Conservation (phyloP, 2,329 filamentous ascomycete species). For the Talaromyces amestolkiae region DNA sequence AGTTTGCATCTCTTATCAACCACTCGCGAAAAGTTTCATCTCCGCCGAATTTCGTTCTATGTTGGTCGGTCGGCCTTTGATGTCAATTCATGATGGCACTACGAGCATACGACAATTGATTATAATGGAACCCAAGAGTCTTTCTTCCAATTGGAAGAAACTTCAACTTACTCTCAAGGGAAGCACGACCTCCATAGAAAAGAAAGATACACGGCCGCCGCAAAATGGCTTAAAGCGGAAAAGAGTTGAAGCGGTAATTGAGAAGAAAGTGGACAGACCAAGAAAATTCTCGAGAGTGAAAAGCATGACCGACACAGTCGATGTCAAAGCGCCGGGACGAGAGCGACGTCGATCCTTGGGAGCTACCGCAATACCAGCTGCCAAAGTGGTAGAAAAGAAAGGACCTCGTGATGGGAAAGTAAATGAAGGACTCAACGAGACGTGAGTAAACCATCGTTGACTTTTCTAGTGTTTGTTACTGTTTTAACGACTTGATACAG, state of each 20-base stretch:
- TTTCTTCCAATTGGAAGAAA: constrained; percentile 53
- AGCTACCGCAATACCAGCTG: constrained; percentile 28
- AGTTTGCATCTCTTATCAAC: constrained; percentile 19
- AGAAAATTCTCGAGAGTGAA: constrained; percentile 28
- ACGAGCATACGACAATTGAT: background rate
- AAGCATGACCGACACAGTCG: constrained; percentile 32
- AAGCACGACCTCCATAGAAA: constrained; percentile 29
- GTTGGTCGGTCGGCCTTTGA: background rate
- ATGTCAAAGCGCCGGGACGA: background rate
- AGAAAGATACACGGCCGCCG: constrained; percentile 26
- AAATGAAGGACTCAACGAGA: constrained; percentile 60
- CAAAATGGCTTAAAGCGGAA: constrained; percentile 37
- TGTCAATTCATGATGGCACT: constrained; percentile 3
- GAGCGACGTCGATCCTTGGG: constrained; percentile 9
- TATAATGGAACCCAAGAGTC: constrained; percentile 42
- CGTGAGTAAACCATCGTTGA: constrained; percentile 32
- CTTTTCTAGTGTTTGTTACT: constrained; percentile 9
- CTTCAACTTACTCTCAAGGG: constrained; percentile 47
- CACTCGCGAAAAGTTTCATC: constrained; percentile 14
- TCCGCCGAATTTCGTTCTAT: background rate
- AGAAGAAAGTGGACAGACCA: constrained; percentile 26
- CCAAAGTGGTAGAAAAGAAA: constrained; percentile 50
- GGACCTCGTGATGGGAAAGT: constrained; percentile 50
- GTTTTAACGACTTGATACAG: constrained; percentile 37
- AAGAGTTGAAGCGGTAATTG: constrained; percentile 25